phyloP scores from a whole-genome alignment of 106 monocot genomes.

The Dendrobium huoshanense region DNA sequence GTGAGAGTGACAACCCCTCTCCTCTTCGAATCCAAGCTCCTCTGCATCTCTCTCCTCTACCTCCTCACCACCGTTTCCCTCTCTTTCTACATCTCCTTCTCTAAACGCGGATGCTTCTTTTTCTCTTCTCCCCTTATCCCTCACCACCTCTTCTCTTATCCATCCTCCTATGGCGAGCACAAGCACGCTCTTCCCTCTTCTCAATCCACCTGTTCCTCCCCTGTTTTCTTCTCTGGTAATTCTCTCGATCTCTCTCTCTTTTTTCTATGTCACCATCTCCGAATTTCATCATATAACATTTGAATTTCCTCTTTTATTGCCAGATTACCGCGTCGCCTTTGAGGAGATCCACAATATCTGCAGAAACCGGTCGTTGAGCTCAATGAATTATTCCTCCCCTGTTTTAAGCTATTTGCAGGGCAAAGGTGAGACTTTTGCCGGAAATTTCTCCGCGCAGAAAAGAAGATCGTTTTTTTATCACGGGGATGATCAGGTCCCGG shows the following conservation, averaged over 20 bases:
- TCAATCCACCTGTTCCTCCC: slow-evolving; percentile 49
- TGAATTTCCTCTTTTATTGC: neutral
- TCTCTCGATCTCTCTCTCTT: neutral
- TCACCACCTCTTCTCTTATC: slow-evolving; percentile 46
- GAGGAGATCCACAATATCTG: slow-evolving; percentile 43
- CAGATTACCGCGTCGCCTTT: slow-evolving; percentile 49
- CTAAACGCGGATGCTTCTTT: slow-evolving; percentile 31
- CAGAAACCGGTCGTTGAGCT: slow-evolving; percentile 11
- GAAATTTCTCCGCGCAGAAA: slow-evolving; percentile 47
- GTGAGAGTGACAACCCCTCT: slow-evolving; percentile 31
- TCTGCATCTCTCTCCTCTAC: slow-evolving; percentile 81
- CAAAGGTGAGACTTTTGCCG: slow-evolving; percentile 38
- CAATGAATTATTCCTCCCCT: slow-evolving; percentile 15
- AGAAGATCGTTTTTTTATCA: slow-evolving; percentile 56
- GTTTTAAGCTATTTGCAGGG: slow-evolving; percentile 39
- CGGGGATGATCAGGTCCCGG: slow-evolving; percentile 4
- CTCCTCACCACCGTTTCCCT: slow-evolving; percentile 67
- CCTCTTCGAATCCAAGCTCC: slow-evolving; percentile 76
- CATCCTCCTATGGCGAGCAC: slow-evolving; percentile 69
- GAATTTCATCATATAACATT: neutral
- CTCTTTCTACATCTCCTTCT: slow-evolving; percentile 56
- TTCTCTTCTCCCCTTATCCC: neutral
- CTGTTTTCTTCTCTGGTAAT: slow-evolving; percentile 60
- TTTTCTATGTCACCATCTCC: neutral
- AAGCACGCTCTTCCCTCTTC: slow-evolving; percentile 74